A percentile compares a stretch with the other conserved stretches of the same genome.
Evolutionary conservation across 202 grass and related monocot species (phyloP).

Genomic region (Musa balbisiana): DNA sequence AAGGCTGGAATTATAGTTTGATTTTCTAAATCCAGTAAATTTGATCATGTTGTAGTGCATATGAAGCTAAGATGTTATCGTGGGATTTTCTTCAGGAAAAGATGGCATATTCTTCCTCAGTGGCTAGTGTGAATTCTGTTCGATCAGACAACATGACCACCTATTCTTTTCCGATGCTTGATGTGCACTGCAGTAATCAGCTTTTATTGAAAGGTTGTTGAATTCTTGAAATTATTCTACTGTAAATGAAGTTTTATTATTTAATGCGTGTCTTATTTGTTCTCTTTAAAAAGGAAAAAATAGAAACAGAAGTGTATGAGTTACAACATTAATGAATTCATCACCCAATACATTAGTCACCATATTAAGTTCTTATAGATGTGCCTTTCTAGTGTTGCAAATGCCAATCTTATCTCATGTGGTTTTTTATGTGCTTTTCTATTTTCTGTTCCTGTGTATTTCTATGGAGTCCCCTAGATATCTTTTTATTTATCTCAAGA

Average conservation of each 20-base stretch:
- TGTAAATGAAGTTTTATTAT: conserved; percentile 26
- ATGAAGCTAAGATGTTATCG: conserved; percentile 24
- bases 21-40: neutral
- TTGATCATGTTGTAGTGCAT: neutral
- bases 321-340: neutral
- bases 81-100: conserved; percentile 58
- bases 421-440: neutral
- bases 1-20: neutral
- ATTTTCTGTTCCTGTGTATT: neutral
- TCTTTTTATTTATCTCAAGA: neutral
- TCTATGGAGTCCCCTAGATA: neutral
- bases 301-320: neutral
- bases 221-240: conserved; percentile 9
- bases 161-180: conserved; percentile 41
- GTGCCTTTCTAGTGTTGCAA: neutral
- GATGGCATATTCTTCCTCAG: conserved; percentile 36
- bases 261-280: neutral
- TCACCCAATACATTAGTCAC: neutral
- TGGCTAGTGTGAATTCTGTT: conserved; percentile 40
- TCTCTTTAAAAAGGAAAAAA: neutral
- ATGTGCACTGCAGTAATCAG: conserved; percentile 44
- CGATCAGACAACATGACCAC: conserved; percentile 32
- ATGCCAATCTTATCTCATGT: neutral
- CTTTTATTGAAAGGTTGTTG: conserved; percentile 62
- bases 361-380: neutral